Percentiles rank a stretch among this genome's conserved stretches.
phyloP scores from a whole-genome alignment of 73 alveolate species.

The Stentor roeselii region DNA sequence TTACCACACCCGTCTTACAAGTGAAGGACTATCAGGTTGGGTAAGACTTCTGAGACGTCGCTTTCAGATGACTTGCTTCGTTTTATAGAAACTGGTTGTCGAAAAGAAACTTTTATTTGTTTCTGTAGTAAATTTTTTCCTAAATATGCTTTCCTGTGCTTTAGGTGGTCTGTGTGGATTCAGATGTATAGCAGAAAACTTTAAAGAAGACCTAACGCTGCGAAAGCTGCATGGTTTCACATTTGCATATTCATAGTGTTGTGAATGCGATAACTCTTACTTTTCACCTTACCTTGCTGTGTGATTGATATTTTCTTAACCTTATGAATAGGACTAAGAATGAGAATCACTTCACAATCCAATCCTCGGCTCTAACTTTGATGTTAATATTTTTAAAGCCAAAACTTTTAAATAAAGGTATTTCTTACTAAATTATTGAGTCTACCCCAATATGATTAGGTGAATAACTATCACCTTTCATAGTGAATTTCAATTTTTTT shows the following conservation, averaged over 20 bases:
- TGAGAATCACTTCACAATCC: conserved; percentile 73
- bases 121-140: conserved; percentile 80
- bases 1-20: conserved; percentile 70
- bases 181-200: conserved; percentile 97
- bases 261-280: conserved; percentile 84
- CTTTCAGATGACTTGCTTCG: conserved; percentile 30
- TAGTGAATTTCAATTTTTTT: conserved; percentile 52
- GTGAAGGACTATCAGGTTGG: conserved; percentile 60
- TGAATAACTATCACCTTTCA: conserved; percentile 80
- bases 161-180: conserved; percentile 90
- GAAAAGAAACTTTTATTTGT: conserved; percentile 75
- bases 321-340: conserved; percentile 57
- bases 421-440: conserved; percentile 29
- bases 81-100: conserved; percentile 63
- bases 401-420: conserved; percentile 65
- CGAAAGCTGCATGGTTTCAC: conserved; percentile 33
- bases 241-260: conserved; percentile 13
- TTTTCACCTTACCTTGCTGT: conserved; percentile 85
- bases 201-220: conserved; percentile 84
- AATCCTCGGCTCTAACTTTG: conserved; percentile 71
- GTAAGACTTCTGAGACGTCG: conserved; percentile 78
- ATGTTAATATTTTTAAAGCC: conserved; percentile 73
- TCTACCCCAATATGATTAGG: conserved; percentile 62
- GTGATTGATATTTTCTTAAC: conserved; percentile 63
- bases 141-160: conserved; percentile 79